Evolutionary conservation across 192 early-diverging fungal genomes (phyloP), one percentile per base, ranked within the genome.

Genomic region (Dissophora globulifera): DNA sequence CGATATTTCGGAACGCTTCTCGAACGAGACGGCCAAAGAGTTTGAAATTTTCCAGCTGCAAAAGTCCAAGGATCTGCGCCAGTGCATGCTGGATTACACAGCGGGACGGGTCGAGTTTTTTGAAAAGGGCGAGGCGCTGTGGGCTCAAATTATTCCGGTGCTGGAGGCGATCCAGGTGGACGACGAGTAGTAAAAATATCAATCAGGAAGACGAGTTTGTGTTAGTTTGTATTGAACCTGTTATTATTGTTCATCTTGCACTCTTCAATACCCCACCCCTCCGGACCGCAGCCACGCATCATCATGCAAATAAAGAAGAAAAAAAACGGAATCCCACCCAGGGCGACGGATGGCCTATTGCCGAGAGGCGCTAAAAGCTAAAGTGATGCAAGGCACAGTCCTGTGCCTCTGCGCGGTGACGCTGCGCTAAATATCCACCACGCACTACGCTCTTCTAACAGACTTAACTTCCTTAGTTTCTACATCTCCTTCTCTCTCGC

Each of bases 71-170:
- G 97, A 97, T 66, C 86, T 95, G 60, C 93, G 93, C 69, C 83
- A 87, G 22, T 86, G 86, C 20, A 78, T 96, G 62, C 62, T 88
- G 23, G 90, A 89, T 25, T 90, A 94, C 78, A 88, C 89, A 7
- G 85, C 91, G 7, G 86, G 90, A 22, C 94, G 97, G 54, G 86
- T 96, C 50, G 89, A 92, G 63, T 98, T 93, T 58, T 93, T 90
- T 74, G 80, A 93, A 62, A 86, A 93, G 89, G 80, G 90, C 10
- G 56, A 81, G 16, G 80, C 85, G 54, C 83, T 93, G 22, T 98
- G 96, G 96, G 92, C 90, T 58, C 85, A 88, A 19, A 85, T 98
- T 33, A 89, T 96, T 38, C 93, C 95, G 19, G 84, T 91, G 47
- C 60, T 98, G 54, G 93, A 96, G 53, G 79, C 79, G 35, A 86